Percentiles rank a stretch among this genome's conserved stretches.
These are phyloP conservation scores for Gracilaria gracilis DNA, from an alignment of 23 red algal genomes.

Conservation along the genomic window DNA sequence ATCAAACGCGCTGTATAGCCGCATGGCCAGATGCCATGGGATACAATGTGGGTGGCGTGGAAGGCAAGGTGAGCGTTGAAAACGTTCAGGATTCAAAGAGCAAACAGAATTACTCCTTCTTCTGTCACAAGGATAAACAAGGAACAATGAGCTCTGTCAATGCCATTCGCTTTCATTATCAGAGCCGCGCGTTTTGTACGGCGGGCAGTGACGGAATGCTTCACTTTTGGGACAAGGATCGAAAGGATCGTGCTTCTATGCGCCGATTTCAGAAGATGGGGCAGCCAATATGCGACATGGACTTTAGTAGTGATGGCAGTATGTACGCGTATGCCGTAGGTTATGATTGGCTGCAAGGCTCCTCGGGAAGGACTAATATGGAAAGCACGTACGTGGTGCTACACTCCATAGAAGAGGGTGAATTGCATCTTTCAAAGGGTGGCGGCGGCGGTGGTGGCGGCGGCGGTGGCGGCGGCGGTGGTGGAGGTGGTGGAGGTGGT, in stretches of 20 bases:
- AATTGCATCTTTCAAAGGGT: constrained; percentile 34
- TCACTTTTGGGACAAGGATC: constrained; percentile 95
- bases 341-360: constrained; percentile 96
- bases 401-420: constrained; percentile 82
- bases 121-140: constrained; percentile 86
- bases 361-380: constrained; percentile 40
- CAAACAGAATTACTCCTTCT: constrained; percentile 72
- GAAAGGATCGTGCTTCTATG: constrained; percentile 58
- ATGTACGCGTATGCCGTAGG: constrained; percentile 93
- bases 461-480: constrained; percentile 38
- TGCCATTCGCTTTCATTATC: constrained; percentile 79
- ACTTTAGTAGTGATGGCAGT: constrained; percentile 77
- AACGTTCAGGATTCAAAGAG: constrained; percentile 67
- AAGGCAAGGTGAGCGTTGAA: constrained; percentile 90
- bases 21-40: constrained; percentile 83
- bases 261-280: constrained; percentile 76
- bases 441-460: constrained; percentile 24
- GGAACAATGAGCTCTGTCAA: constrained; percentile 53
- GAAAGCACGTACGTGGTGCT: constrained; percentile 80
- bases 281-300: constrained; percentile 70
- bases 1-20: constrained; percentile 89
- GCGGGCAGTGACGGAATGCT: constrained; percentile 79
- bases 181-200: constrained; percentile 77
- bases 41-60: constrained; percentile 84
- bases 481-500: constrained; percentile 24